Evolutionary conservation across 2,329 filamentous ascomycete species (phyloP).

Genomic region (Chalaropsis thielavioides): DNA sequence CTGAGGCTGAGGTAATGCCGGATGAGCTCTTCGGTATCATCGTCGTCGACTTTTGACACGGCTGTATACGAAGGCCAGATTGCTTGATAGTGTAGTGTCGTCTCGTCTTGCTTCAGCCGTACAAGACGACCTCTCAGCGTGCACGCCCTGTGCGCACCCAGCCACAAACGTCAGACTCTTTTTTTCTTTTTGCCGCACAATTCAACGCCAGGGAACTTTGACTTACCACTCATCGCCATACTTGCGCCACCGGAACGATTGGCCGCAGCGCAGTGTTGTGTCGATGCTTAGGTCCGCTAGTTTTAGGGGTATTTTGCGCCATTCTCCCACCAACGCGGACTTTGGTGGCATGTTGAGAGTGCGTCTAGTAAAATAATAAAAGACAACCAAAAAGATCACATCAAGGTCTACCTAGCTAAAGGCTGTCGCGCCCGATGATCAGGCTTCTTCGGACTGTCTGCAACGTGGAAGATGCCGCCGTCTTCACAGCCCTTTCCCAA

Average conservation of each 20-base stretch:
- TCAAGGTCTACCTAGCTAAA: conserved; percentile 3
- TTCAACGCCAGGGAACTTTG: background rate
- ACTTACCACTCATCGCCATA: conserved; percentile 67
- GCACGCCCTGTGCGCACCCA: conserved; percentile 46
- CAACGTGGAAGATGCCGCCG: background rate
- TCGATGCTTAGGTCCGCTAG: conserved; percentile 83
- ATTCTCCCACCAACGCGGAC: conserved; percentile 27
- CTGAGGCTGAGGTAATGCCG: conserved; percentile 76
- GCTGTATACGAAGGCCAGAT: conserved; percentile 35
- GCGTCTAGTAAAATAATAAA: background rate
- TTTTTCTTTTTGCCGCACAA: background rate
- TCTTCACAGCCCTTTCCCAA: background rate
- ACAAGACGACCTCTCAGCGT: conserved; percentile 74
- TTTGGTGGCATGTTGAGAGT: conserved; percentile 12
- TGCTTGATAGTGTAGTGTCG: conserved; percentile 65
- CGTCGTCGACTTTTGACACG: conserved; percentile 24
- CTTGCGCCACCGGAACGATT: conserved; percentile 92
- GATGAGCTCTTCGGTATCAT: conserved; percentile 61
- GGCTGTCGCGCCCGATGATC: background rate
- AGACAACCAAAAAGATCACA: conserved; percentile 1
- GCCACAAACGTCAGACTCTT: conserved; percentile 11
- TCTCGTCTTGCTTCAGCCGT: conserved; percentile 67
- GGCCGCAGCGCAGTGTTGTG: conserved; percentile 84
- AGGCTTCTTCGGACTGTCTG: background rate
- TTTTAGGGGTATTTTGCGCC: conserved; percentile 73